phyloP scores from a whole-genome alignment of 2,329 filamentous ascomycete species.

The Bipolaris cookei region DNA sequence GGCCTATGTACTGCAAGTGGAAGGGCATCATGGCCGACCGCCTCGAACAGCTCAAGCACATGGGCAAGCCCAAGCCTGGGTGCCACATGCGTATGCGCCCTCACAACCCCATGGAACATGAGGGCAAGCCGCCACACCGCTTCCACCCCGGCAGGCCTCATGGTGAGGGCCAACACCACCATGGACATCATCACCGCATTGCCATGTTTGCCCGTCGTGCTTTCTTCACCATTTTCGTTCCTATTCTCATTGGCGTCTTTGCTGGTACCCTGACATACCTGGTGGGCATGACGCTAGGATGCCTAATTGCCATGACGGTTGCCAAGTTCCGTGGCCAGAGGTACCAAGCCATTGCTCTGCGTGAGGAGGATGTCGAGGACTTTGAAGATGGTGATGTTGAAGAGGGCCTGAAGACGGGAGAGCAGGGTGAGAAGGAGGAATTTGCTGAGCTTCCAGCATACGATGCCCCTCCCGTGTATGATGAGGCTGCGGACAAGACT shows the following conservation, averaged over 20 bases:
- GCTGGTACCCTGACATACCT: constrained; percentile 72
- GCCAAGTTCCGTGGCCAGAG: constrained; percentile 59
- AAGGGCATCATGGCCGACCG: constrained; percentile 46
- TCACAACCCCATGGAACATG: constrained; percentile 43
- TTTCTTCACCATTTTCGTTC: constrained; percentile 68
- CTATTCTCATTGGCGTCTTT: constrained; percentile 71
- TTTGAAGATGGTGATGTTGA: constrained; percentile 34
- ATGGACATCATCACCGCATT: constrained; percentile 31
- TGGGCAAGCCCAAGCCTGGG: constrained; percentile 40
- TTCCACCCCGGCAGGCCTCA: constrained; percentile 40
- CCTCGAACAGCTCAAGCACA: constrained; percentile 44
- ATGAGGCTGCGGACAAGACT: constrained; percentile 34
- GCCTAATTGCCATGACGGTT: constrained; percentile 65
- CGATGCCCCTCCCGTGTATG: constrained; percentile 50
- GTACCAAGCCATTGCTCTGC: constrained; percentile 44
- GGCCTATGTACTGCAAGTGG: constrained; percentile 53
- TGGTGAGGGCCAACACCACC: constrained; percentile 26
- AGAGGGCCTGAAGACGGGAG: constrained; percentile 21
- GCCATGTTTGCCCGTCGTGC: constrained; percentile 56
- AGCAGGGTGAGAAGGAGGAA: constrained; percentile 40
- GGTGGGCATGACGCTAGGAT: constrained; percentile 70
- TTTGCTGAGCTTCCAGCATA: constrained; percentile 46
- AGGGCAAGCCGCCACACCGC: constrained; percentile 45
- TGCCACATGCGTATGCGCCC: constrained; percentile 47
- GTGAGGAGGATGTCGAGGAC: constrained; percentile 42